Percentiles rank a stretch among this genome's conserved stretches.
Conservation (phyloP, 306 rosid genomes). For the Abrus precatorius region DNA sequence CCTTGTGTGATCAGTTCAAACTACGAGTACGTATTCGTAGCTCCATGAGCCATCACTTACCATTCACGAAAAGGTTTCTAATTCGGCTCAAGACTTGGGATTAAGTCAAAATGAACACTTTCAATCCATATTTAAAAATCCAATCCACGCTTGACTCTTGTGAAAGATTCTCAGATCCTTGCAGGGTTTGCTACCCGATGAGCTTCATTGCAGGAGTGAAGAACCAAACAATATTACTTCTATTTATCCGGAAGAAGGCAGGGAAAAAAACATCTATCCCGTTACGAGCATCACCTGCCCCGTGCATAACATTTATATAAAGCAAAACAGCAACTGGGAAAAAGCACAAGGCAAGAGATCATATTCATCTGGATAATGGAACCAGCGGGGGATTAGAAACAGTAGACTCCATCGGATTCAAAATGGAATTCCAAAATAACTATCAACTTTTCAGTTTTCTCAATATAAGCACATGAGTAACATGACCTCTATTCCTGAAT, state of each 20-base stretch:
- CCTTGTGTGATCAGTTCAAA: too few relatives aligned
- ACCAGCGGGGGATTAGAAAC: constrained; percentile 22
- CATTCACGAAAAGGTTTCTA: too few relatives aligned
- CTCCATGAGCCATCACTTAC: too few relatives aligned
- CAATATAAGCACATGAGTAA: constrained; percentile 54
- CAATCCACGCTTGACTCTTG: not conserved
- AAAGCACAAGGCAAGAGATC: not conserved
- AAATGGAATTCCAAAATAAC: constrained; percentile 61
- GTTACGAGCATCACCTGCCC: not conserved
- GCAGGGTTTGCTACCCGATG: not conserved
- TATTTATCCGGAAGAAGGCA: not conserved
- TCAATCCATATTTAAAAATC: too few relatives aligned
- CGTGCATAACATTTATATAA: not conserved
- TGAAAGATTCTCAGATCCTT: not conserved
- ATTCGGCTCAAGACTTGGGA: too few relatives aligned
- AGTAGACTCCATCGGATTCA: constrained; percentile 32
- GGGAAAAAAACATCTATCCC: not conserved
- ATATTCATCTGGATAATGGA: constrained; percentile 6
- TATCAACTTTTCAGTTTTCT: constrained; percentile 59
- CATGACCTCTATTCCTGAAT: constrained; percentile 66
- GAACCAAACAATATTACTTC: constrained; percentile 1
- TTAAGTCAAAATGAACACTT: too few relatives aligned
- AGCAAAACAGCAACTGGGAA: constrained; percentile 19
- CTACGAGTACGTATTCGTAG: too few relatives aligned
- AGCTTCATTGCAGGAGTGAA: constrained; percentile 2